Evolutionary conservation across 1,284 basidiomycete species (phyloP), one percentile per base, ranked within the genome.

Genomic region (Lentinula novae-zelandiae): DNA sequence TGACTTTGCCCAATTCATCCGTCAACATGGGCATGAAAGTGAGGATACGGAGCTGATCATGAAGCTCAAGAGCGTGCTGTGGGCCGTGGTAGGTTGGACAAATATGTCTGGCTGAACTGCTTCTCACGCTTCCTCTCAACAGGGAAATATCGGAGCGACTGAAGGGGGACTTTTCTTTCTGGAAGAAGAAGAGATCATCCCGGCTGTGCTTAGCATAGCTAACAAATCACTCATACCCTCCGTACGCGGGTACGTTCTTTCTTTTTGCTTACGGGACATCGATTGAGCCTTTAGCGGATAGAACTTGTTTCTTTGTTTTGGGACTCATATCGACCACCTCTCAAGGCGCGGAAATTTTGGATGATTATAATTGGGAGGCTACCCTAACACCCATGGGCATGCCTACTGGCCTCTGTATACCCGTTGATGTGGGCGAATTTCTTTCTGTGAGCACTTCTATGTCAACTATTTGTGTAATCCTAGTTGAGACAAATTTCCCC

Each of bases 231-330:
- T 83, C 1, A 90, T 98, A 58, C 84, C 97, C 46, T 97, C 96
- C 5, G 87, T 99, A 17, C 82, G 95, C 78, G 97, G 97, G 95
- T 96, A 69, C 68, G 90, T n/a, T n/a, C 44, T 10, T 42, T 36
- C 17, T 5, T 13, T 17, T 53, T 12, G 27, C 50, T 53, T 27
- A n/a, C 15, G 44, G 27, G 6, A 17, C 4, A 60, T 27, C 44
- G 44, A 22, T 12, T 36, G 64, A 31, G 66, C 67, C 50, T 27
- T 50, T 36, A 4, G 4, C 8, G 36, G 62, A 38, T 51, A 96
- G 95, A 5, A 98, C 97, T 1, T 97, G 95, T 70, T 99, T 96
- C 78, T 98, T 95, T 69, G 93, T 96, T 4, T 80, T 99, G 7
- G 96, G 96, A 0, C 78, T 63, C 84, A 97, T 79, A 80, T 95